Percentiles rank a stretch among this genome's conserved stretches.
Evolutionary conservation across 2,329 filamentous ascomycete genomes (phyloP).

Genomic region (Venturia effusa): DNA sequence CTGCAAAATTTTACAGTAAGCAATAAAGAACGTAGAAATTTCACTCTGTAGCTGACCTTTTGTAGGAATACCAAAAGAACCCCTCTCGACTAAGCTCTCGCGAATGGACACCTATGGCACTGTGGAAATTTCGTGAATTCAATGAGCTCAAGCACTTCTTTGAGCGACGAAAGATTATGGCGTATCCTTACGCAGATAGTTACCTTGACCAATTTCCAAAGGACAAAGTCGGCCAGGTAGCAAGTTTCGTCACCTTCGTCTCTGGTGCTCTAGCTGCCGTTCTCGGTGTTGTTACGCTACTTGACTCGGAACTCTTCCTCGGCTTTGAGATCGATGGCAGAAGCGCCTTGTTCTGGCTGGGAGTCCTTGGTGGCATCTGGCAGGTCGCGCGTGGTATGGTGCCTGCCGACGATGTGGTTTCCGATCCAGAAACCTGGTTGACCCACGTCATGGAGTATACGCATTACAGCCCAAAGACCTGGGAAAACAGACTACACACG

Average conservation of each 20-base stretch:
- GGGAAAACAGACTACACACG: slow-evolving; percentile 82
- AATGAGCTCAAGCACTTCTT: slow-evolving; percentile 94
- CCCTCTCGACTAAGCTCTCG: slow-evolving; percentile 77
- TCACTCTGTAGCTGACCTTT: slow-evolving; percentile 5
- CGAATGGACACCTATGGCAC: slow-evolving; percentile 82
- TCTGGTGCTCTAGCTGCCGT: slow-evolving; percentile 79
- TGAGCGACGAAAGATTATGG: slow-evolving; percentile 82
- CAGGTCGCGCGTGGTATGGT: slow-evolving; percentile 72
- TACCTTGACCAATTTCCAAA: slow-evolving; percentile 97
- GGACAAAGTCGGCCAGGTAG: slow-evolving; percentile 77
- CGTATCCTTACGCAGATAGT: slow-evolving; percentile 80
- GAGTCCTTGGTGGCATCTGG: slow-evolving; percentile 73
- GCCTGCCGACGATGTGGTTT: slow-evolving; percentile 71
- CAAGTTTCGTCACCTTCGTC: slow-evolving; percentile 77
- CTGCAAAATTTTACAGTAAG: slow-evolving; percentile 86
- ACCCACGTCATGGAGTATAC: slow-evolving; percentile 85
- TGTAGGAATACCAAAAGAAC: slow-evolving; percentile 86
- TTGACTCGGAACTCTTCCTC: slow-evolving; percentile 84
- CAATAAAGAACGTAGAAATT: slow-evolving; percentile 8
- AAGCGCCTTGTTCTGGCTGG: slow-evolving; percentile 84
- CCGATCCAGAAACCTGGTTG: slow-evolving; percentile 84
- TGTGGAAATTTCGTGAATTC: slow-evolving; percentile 98
- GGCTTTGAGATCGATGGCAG: slow-evolving; percentile 82
- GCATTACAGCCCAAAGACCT: slow-evolving; percentile 81
- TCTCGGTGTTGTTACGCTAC: slow-evolving; percentile 69